Percentiles rank a stretch among this genome's conserved stretches.
phyloP scores from a whole-genome alignment of 306 rosid genomes.

The Glycine soja region DNA sequence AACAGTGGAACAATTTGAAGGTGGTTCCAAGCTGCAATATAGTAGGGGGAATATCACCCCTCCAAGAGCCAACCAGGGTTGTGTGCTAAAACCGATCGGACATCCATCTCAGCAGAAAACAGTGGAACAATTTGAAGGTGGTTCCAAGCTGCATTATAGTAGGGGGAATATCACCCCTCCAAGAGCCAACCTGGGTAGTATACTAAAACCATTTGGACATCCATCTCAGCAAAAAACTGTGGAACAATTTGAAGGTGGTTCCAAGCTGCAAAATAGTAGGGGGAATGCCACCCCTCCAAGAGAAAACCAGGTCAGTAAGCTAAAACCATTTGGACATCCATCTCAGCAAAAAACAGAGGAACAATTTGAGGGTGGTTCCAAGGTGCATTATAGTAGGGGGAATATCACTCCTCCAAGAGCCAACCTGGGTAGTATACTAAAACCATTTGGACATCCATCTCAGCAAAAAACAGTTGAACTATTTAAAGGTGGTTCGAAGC shows the following conservation, averaged over 20 bases:
- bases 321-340: constrained; percentile 55
- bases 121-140: constrained; percentile 52
- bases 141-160: constrained; percentile 44
- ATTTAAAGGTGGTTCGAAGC: constrained; percentile 49
- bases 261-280: constrained; percentile 43
- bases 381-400: constrained; percentile 49
- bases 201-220: constrained; percentile 52
- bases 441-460: constrained; percentile 57
- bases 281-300: constrained; percentile 48
- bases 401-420: constrained; percentile 47
- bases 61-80: constrained; percentile 48
- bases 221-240: constrained; percentile 58
- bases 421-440: constrained; percentile 49
- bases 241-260: constrained; percentile 55
- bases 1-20: constrained; percentile 52
- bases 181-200: constrained; percentile 49
- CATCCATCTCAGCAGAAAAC: constrained; percentile 58
- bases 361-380: constrained; percentile 51
- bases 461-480: constrained; percentile 55
- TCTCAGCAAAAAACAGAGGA: constrained; percentile 57
- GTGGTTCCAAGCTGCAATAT: constrained; percentile 45
- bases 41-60: constrained; percentile 52
- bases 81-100: constrained; percentile 54
- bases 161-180: constrained; percentile 49
- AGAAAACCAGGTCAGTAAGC: constrained; percentile 52